Base-by-base conservation (phyloP, 2,329 filamentous ascomycete species). In the Lachnellula hyalina region DNA sequence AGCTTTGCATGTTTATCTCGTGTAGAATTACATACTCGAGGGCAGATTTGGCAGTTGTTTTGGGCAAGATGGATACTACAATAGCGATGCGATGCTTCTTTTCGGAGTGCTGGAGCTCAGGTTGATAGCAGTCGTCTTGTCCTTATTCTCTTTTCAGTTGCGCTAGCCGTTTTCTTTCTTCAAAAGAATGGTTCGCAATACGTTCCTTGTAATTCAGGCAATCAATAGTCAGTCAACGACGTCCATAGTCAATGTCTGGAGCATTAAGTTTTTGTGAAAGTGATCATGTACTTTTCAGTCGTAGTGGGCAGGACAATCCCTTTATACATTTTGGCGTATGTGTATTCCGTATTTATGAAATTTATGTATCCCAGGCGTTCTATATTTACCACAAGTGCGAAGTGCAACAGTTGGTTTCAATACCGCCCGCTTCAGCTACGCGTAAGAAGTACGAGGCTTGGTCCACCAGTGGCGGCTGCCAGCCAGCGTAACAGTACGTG, bases 171-270 rank as follows among this genome's bases (percentile, higher is more conserved):
- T 61, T 59, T 23, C 40, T 58, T 55, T 63, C 60, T 56, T 61
- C 65, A 54, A 56, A 61, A 67, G 60, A 67, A 62, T 65, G 63
- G 63, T 54, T 60, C 54, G 51, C 54, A 64, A 63, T 64, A 52
- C 61, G 60, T 63, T 32, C 61, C 66, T 66, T 66, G 63, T 67
- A 68, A 67, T 65, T 58, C 58, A 60, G 51, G 56, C 46, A 47
- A 21, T 12, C 12, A 19, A 41, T n/a, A 47, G 44, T 21, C 23
- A 48, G 28, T 32, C 8, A 32, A 32, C 28, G 28, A 44, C n/a
- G 45, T 49, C 35, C 32, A 53, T 53, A 48, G 6, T 23, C 41
- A 19, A 44, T 44, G 41, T 11, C 12, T 44, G 28, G 2, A 32
- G 8, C 1, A 32, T 11, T 11, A 11, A 11, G 28, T 32, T 1